These are phyloP conservation scores for Naumovozyma castellii DNA, from an alignment of 805 yeast genomes.

Conservation along the genomic window DNA sequence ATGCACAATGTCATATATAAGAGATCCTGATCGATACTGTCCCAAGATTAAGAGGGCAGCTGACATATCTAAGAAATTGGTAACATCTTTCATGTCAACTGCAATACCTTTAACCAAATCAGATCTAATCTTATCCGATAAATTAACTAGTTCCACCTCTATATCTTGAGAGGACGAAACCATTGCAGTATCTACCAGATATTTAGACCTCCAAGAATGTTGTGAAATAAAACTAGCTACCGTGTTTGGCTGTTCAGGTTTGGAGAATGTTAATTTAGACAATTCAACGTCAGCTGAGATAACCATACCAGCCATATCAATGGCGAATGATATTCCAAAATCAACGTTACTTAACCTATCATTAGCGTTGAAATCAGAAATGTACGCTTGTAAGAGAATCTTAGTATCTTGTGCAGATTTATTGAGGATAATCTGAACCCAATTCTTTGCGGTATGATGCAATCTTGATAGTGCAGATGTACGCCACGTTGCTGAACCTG, in stretches of 20 bases:
- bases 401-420: slow-evolving; percentile 66
- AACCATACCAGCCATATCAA: slow-evolving; percentile 74
- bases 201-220: slow-evolving; percentile 57
- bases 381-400: slow-evolving; percentile 68
- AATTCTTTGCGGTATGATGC: slow-evolving; percentile 47
- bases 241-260: slow-evolving; percentile 40
- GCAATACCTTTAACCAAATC: slow-evolving; percentile 12
- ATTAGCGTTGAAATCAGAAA: slow-evolving; percentile 38
- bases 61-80: slow-evolving; percentile 36
- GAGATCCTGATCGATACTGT: slow-evolving; percentile 32
- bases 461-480: slow-evolving; percentile 52
- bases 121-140: slow-evolving; percentile 15
- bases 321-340: slow-evolving; percentile 82
- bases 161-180: slow-evolving; percentile 25
- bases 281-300: slow-evolving; percentile 60
- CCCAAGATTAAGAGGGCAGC: slow-evolving; percentile 36
- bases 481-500: slow-evolving; percentile 77
- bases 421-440: slow-evolving; percentile 54
- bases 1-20: slow-evolving; percentile 40
- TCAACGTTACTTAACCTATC: slow-evolving; percentile 40
- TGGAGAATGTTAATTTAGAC: slow-evolving; percentile 35
- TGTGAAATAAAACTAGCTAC: slow-evolving; percentile 69
- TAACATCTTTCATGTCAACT: slow-evolving; percentile 29
- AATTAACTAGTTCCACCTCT: slow-evolving; percentile 12
- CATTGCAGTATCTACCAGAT: slow-evolving; percentile 27